Conservation (phyloP, 805 yeast species). For the Teunomyces stri region DNA sequence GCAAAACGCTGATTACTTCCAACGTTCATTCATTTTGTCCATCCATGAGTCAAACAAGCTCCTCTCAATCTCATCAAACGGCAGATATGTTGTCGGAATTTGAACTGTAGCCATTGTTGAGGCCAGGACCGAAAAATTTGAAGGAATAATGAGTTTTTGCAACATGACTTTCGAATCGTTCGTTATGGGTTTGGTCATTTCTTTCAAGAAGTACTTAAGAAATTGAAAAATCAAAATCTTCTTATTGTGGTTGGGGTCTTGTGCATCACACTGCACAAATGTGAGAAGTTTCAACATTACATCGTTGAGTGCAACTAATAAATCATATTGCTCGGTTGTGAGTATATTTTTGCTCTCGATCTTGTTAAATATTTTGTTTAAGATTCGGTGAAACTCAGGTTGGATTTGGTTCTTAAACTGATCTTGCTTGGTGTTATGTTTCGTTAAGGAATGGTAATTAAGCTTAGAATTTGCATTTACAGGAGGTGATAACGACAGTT, state of each 20-base stretch:
- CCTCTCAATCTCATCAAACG: conserved; percentile 40
- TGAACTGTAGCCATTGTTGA: neutral
- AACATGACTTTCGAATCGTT: conserved; percentile 16
- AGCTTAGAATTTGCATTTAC: neutral
- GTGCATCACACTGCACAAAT: conserved; percentile 19
- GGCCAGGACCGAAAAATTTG: conserved; percentile 15
- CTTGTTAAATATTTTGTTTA: conserved; percentile 22
- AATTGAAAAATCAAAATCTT: conserved; percentile 38
- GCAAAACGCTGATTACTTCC: neutral
- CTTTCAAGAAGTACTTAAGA: conserved; percentile 39
- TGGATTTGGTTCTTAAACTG: conserved; percentile 10
- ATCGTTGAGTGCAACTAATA: conserved; percentile 18
- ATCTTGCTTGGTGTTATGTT: conserved; percentile 9
- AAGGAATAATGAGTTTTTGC: conserved; percentile 36
- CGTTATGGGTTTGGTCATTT: conserved; percentile 21
- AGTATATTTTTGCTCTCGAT: conserved; percentile 31
- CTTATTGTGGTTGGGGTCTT: conserved; percentile 13
- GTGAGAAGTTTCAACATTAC: conserved; percentile 16
- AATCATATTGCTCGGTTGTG: conserved; percentile 32
- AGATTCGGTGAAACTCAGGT: conserved; percentile 16
- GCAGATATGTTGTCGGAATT: neutral
- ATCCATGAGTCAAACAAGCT: conserved; percentile 43
- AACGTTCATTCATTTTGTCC: conserved; percentile 27
- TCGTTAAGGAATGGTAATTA: conserved; percentile 6
- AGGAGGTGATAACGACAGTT: conserved; percentile 19